Evolutionary conservation across 2,329 filamentous ascomycete species (phyloP), one percentile per base, ranked within the genome.

Genomic region (Cladophialophora yegresii): DNA sequence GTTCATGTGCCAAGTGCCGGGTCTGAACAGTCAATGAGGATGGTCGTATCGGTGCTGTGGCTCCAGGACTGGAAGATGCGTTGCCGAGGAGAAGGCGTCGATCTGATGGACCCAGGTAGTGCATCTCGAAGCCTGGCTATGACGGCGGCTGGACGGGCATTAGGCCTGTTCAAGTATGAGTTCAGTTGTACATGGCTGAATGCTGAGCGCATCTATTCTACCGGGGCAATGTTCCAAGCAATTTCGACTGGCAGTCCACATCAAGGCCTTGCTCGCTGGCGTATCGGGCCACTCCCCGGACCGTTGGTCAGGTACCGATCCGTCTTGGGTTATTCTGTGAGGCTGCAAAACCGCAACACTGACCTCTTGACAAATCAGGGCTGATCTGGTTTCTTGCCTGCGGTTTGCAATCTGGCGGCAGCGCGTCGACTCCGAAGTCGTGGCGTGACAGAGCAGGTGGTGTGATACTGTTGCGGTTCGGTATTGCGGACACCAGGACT

Each of bases 1-100:
- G 45, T 58, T 66, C 61, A 49, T 68, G 66, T 26, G 66, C 66
- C 9, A 63, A 51, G 40, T 40, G 55, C 30, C 45, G 55, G n/a
- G 50, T 20, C 32, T 59, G 45, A n/a, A 36, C 12, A 26, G 13
- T 13, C 10, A 30, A 26, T 20, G 7, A 36, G 2, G 54, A 54
- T 7, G 54, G 20, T 10, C n/a, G 7, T 20, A 32, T 47, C 55
- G 61, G 49, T 2, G 23, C 3, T 12, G 10, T 30, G 10, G 16
- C 33, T 20, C 7, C 28, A 33, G 28, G 8, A 54, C 2, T 54
- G 51, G 16, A 54, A 33, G 28, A 54, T 16, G 51, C 8, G 13
- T 33, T 54, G 51, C n/a, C n/a, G 28, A n/a, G 16, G 10, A 2
- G 8, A 9, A 12, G 51, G 13, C 51, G 28, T 33, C 7, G 51